Evolutionary conservation across 345 rosid species (phyloP), one percentile per base, ranked within the genome.

Genomic region (Physaria fendleri): DNA sequence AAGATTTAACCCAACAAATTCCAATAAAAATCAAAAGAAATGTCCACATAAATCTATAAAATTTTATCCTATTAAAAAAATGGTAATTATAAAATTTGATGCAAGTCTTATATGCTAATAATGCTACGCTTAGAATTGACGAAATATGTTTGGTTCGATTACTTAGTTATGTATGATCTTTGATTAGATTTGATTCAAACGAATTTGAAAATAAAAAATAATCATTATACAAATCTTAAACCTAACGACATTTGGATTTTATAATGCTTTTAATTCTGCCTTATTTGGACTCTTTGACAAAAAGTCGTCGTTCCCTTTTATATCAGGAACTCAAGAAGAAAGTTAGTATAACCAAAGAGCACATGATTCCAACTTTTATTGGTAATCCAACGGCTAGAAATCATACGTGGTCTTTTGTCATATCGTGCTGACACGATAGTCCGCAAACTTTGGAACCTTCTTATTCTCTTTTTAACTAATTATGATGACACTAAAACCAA

Each of bases 331-430:
- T 9, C 21, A 37, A 25, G 0, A 27, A 16, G 27, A 9, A 61
- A 47, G 56, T 47, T 14, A n/a, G n/a, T n/a, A 38, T 11, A 12
- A 46, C 22, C 9, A 32, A 16, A 62, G 37, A 27, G 49, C 56
- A 65, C 56, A 65, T 56, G 71, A 56, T 57, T 66, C 59, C 71
- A 66, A 57, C 58, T 66, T 66, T 66, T 66, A 33, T 57, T 57
- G 64, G 71, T 16, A 39, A 66, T 57, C 65, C 44, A 66, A 66
- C 51, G 65, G 71, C 65, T 16, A 20, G 49, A 12, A 58, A 0
- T 29, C 65, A 49, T 17, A 51, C 12, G 1, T 58, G 47, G 53
- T 39, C 48, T 18, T 15, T 40, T 23, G 37, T 57, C 35, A 58
- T 58, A 41, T 67, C 65, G 38, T 58, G 65, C 49, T 65, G 59